Conservation (phyloP, 805 yeast species). For the Maudiozyma barnettii region DNA sequence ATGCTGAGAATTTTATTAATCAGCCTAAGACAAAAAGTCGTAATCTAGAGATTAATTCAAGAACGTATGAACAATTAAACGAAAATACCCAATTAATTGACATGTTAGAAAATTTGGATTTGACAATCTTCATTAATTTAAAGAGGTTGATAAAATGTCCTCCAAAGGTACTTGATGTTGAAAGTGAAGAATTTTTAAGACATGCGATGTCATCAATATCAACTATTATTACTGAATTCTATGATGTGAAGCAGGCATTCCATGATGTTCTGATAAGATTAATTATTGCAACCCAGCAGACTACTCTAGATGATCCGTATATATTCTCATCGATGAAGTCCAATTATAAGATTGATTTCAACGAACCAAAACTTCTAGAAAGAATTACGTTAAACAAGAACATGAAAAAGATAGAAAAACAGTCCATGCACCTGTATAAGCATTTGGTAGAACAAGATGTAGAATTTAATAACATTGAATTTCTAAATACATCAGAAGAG, state of each 20-base stretch:
- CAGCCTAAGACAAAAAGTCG: constrained; percentile 10
- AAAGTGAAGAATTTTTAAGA: constrained; percentile 25
- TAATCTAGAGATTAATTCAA: constrained; percentile 19
- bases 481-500: constrained; percentile 25
- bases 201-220: constrained; percentile 24
- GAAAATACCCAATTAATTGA: constrained; percentile 21
- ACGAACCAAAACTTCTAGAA: constrained; percentile 22
- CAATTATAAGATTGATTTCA: constrained; percentile 32
- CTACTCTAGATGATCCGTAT: constrained; percentile 68
- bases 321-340: constrained; percentile 56
- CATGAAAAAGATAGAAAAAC: constrained; percentile 6
- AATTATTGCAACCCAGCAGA: constrained; percentile 57
- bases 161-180: constrained; percentile 16
- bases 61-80: constrained; percentile 26
- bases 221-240: constrained; percentile 48
- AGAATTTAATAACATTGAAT: constrained; percentile 31
- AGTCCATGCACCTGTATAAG: constrained; percentile 35
- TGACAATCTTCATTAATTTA: constrained; percentile 25
- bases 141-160: constrained; percentile 15
- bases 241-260: constrained; percentile 61
- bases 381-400: constrained; percentile 4
- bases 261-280: constrained; percentile 52
- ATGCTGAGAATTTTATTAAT: constrained; percentile 7
- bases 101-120: constrained; percentile 26
- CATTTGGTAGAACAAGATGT: constrained; percentile 41